A percentile compares a stretch with the other conserved stretches of the same genome.
Evolutionary conservation across 768 basidiomycete genomes (phyloP).

Genomic region (Kondoa subrosea): DNA sequence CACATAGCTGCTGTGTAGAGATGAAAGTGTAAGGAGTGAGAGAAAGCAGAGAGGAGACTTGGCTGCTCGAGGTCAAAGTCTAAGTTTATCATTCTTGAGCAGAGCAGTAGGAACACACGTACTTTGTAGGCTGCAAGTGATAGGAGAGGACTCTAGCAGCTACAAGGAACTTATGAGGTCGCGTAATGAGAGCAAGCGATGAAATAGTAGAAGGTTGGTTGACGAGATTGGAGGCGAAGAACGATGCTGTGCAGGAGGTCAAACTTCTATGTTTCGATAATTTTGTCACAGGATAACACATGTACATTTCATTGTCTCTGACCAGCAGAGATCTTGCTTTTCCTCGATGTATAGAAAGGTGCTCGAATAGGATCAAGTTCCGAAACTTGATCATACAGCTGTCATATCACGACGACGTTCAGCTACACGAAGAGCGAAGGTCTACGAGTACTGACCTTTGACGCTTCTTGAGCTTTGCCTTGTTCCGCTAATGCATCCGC

Average conservation of each 20-base stretch:
- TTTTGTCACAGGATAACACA: too few species aligned
- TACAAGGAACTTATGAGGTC: background rate
- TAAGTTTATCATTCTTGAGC: too few species aligned
- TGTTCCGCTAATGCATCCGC: constrained; percentile 13
- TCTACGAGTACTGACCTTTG: background rate
- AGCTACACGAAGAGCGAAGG: background rate
- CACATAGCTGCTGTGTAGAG: constrained; percentile 9
- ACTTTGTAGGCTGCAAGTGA: background rate
- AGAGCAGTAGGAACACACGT: too few species aligned
- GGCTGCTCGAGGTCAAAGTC: background rate
- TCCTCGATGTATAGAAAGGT: constrained; percentile 13
- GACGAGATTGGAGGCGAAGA: too few species aligned
- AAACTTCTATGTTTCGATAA: too few species aligned
- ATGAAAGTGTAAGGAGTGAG: background rate
- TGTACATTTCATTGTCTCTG: background rate
- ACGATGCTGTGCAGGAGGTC: too few species aligned
- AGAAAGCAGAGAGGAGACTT: background rate
- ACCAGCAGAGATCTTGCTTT: background rate
- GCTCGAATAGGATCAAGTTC: constrained; percentile 16
- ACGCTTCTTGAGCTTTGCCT: background rate
- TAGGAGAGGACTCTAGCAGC: background rate
- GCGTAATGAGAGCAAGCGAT: too few species aligned
- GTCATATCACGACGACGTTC: background rate
- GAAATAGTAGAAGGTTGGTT: too few species aligned
- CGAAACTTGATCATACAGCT: constrained; percentile 14